Percentiles rank a stretch among this genome's conserved stretches.
Conservation (phyloP, 2,329 filamentous ascomycete genomes). For the Hypomyces perniciosus region DNA sequence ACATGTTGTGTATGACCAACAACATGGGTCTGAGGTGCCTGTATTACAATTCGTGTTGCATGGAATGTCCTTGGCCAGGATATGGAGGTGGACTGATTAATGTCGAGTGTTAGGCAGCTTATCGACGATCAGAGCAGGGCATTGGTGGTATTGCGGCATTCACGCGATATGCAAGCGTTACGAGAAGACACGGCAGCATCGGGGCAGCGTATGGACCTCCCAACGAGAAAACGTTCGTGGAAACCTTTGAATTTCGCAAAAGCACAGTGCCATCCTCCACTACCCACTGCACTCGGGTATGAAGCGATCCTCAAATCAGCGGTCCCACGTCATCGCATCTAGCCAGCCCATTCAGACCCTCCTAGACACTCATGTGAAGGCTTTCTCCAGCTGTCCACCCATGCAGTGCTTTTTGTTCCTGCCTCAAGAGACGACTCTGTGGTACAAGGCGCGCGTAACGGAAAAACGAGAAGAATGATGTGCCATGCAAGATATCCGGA, state of each 20-base stretch:
- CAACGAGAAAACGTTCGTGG: conserved; percentile 28
- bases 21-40: no score
- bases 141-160: no score
- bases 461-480: conserved; percentile 44
- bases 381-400: conserved; percentile 54
- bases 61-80: no score
- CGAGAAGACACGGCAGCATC: not conserved
- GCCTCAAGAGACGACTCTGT: conserved; percentile 39
- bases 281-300: conserved; percentile 50
- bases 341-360: conserved; percentile 30
- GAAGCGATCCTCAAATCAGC: conserved; percentile 58
- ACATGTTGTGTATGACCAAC: no score
- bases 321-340: conserved; percentile 56
- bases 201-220: not conserved
- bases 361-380: conserved; percentile 51
- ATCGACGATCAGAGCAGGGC: no score
- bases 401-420: conserved; percentile 44
- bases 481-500: conserved; percentile 77
- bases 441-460: conserved; percentile 38
- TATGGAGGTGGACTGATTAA: no score
- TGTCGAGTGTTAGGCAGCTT: no score
- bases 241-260: conserved; percentile 57
- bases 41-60: no score
- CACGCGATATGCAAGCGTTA: no score
- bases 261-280: conserved; percentile 46